Base-by-base conservation (phyloP, 208 protist genomes). In the Trypanosoma brucei region DNA sequence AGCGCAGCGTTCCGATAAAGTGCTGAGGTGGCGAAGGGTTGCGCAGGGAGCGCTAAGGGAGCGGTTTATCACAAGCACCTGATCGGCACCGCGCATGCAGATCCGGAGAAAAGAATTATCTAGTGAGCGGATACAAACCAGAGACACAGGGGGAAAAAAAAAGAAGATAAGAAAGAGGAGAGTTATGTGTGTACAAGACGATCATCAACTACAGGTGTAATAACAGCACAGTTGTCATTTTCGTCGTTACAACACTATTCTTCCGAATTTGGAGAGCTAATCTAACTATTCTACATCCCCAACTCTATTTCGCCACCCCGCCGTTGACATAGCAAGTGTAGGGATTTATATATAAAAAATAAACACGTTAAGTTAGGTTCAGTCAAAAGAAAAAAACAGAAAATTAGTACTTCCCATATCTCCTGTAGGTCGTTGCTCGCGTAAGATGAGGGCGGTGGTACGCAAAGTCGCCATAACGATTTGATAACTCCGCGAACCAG, bases 11-110 rank as follows among this genome's bases (percentile, higher is more conserved):
- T 59, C 52, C 22, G 55, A 11, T 13, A 45, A 33, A 6, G 40
- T 13, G 48, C 60, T 46, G 6, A 74, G n/a, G 36, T 74, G 68
- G 22, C 68, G 54, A 31, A 74, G n/a, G 45, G 57, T 56, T 5
- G 68, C 68, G 49, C 68, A 74, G 4, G 68, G 68, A 33, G 68
- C 68, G 63, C 68, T 74, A 55, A 69, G 39, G n/a, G 68, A 68
- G 8, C 68, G 68, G 36, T 56, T 31, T 6, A 45, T 22, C 4
- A 39, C 9, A 22, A 59, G 11, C 11, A 31, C 34, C 11, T 13
- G 37, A n/a, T 1, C 7, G 49, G 14, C 35, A 14, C 59, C 53
- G 38, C 68, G 1, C 64, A 69, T 68, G 11, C 37, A 34, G 40
- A 55, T 8, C 36, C 9, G n/a, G 49, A 34, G 35, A 61, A 42